Evolutionary conservation across 257 asterid species (phyloP).

Genomic region (Ballota nigra): DNA sequence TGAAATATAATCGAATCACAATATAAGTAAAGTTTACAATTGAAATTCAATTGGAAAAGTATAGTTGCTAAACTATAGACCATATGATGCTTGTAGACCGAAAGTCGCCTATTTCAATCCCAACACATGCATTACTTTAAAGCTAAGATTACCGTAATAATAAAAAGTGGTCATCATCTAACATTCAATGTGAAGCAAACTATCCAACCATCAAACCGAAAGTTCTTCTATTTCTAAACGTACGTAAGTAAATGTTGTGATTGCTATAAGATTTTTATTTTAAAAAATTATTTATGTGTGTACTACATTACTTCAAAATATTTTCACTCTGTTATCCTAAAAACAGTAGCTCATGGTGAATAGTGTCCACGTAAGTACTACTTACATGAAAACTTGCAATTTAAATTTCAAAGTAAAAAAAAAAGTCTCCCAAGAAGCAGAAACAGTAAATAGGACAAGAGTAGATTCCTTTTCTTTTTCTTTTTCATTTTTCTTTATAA

Average conservation of each 20-base stretch:
- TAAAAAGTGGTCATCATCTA: slow-evolving; percentile 37
- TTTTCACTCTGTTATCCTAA: neutral
- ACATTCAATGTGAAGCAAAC: slow-evolving; percentile 35
- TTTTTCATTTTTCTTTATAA: neutral
- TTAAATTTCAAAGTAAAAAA: neutral
- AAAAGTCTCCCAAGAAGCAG: neutral
- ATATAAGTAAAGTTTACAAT: too few relatives aligned
- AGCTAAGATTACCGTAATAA: slow-evolving; percentile 30
- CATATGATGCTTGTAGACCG: neutral
- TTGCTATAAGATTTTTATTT: neutral
- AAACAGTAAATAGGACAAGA: neutral
- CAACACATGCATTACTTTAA: slow-evolving; percentile 27
- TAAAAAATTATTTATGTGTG: neutral
- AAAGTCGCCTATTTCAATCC: neutral
- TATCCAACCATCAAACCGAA: slow-evolving; percentile 33
- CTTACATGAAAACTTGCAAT: neutral
- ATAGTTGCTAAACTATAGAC: neutral
- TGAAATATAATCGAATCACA: too few relatives aligned
- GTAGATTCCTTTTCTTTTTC: neutral
- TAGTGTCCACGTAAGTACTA: neutral
- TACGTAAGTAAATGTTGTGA: neutral
- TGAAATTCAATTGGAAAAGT: neutral
- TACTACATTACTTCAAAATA: neutral
- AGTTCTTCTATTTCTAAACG: neutral
- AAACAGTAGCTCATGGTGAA: neutral